phyloP scores from a whole-genome alignment of 805 yeast genomes.

The Komagataella kurtzmanii region DNA sequence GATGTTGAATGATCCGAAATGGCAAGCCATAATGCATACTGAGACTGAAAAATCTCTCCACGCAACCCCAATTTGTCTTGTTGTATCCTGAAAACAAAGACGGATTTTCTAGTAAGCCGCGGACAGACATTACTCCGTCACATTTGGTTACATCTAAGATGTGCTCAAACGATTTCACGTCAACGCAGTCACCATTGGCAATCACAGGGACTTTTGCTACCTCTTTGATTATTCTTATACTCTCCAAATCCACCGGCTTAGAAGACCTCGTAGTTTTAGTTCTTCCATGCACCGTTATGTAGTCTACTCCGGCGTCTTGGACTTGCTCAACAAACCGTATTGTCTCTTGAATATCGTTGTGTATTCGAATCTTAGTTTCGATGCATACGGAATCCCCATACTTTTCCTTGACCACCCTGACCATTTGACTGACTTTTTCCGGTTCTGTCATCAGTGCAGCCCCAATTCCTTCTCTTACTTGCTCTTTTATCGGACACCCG shows the following conservation, averaged over 20 bases:
- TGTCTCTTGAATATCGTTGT: constrained; percentile 62
- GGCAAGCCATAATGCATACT: constrained; percentile 76
- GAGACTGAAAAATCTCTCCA: constrained; percentile 74
- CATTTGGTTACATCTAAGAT: constrained; percentile 60
- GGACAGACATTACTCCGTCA: constrained; percentile 92
- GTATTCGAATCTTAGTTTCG: constrained; percentile 89
- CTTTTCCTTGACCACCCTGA: constrained; percentile 61
- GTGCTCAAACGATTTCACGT: constrained; percentile 43
- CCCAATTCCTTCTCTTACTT: constrained; percentile 91
- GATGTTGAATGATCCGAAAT: constrained; percentile 76
- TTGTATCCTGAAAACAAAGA: constrained; percentile 68
- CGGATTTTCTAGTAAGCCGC: constrained; percentile 82
- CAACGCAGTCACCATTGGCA: constrained; percentile 95
- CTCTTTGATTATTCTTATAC: constrained; percentile 53
- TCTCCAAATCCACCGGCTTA: constrained; percentile 71
- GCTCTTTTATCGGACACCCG: constrained; percentile 95
- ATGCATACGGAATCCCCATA: constrained; percentile 64
- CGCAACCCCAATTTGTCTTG: constrained; percentile 80
- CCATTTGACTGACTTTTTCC: constrained; percentile 73
- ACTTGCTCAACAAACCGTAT: constrained; percentile 56
- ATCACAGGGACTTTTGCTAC: constrained; percentile 64
- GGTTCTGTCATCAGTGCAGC: constrained; percentile 87
- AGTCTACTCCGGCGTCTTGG: constrained; percentile 84
- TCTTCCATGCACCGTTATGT: constrained; percentile 90
- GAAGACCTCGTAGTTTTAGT: constrained; percentile 77